Evolutionary conservation across 495 filamentous ascomycete genomes (phyloP).

Genomic region (Podospora australis): DNA sequence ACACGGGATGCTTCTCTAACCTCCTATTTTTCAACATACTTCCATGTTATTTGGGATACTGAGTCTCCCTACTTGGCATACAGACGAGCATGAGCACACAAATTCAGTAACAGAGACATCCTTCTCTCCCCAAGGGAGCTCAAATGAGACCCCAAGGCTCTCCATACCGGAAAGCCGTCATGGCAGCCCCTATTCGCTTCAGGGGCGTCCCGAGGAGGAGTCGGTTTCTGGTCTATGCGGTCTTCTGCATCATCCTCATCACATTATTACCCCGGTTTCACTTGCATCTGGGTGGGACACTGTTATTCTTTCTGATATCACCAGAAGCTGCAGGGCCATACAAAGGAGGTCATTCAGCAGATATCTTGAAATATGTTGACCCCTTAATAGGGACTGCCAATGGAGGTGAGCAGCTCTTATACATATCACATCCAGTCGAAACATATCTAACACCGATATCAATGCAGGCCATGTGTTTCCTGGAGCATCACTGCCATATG

Average conservation of each 20-base stretch:
- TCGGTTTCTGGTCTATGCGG: conserved; percentile 26
- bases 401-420: conserved; percentile 40
- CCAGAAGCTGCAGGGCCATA: conserved; percentile 13
- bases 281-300: conserved; percentile 7
- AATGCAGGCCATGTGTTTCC: conserved; percentile 64
- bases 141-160: too few species aligned
- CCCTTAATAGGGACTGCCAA: conserved; percentile 58
- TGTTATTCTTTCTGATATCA: conserved; percentile 23
- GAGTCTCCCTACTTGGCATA: too few species aligned
- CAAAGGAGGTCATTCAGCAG: conserved; percentile 12
- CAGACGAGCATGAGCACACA: too few species aligned
- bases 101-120: too few species aligned
- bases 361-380: conserved; percentile 40
- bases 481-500: conserved; percentile 64
- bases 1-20: too few species aligned
- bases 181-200: conserved; percentile 22
- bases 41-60: too few species aligned
- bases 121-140: too few species aligned
- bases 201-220: conserved; percentile 31
- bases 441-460: background rate
- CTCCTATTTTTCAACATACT: too few species aligned
- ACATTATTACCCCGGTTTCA: conserved; percentile 24
- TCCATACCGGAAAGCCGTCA: conserved; percentile 19
- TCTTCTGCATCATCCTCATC: conserved; percentile 24
- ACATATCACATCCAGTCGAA: background rate